Base-by-base conservation (phyloP, 306 rosid genomes). In the Vigna hirtella region DNA sequence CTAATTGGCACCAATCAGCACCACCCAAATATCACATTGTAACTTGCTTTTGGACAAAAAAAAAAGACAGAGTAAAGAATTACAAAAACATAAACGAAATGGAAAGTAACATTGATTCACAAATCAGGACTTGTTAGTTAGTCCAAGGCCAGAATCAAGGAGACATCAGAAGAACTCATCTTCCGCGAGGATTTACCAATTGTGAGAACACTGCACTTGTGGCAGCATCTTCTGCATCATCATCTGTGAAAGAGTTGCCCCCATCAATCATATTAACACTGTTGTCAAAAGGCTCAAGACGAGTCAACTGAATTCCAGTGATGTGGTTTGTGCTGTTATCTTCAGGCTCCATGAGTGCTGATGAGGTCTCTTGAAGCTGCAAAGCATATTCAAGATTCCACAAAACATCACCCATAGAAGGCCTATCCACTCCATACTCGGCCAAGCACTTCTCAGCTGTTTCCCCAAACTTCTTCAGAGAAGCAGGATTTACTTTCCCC, bases 241-340 rank as follows among this genome's bases (percentile, higher is more conserved):
- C 94, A 28, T 89, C 92, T 0, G 93, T 85, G 51, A 83, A 82
- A 0, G 95, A 88, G 84, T 83, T 84, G 51, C 83, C 83, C 32
- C 78, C 88, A 61, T 88, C 95, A 20, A 92, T 57, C 92, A 89
- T 91, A 82, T 90, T 92, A 64, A 85, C 90, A 45, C 97, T 92
- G 79, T 92, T 90, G 69, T 94, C 98, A 76, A 92, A 92, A 43
- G 90, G 90, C 86, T 92, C 97, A 11, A 86, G 87, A 1, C 85
- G 82, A 16, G 92, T 84, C 83, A 94, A 84, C 78, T 86, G 97
- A 85, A 94, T 92, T 32, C 91, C 96, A 1, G 88, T 86, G 20
- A 94, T 94, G 83, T 94, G 98, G 80, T 94, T 94, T 38, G 95
- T 92, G 88, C 98, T 94, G 91, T 88, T 94, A 77, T 92, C 97